These are phyloP conservation scores for Antitrichia curtipendula DNA, from an alignment of 225 moss, liverwort and hornwort species.

Conservation along the genomic window DNA sequence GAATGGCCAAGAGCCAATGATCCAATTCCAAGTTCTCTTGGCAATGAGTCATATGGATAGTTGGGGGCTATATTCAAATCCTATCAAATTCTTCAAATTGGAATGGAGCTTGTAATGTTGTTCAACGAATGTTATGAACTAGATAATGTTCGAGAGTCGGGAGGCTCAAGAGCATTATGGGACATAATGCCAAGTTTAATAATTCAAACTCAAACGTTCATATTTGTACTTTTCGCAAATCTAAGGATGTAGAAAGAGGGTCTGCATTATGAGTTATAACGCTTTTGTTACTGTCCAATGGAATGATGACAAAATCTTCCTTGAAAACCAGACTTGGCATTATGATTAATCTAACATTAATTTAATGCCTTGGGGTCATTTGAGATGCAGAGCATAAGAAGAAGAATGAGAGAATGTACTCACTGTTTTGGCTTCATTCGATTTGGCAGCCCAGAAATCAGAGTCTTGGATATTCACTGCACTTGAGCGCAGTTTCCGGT, in stretches of 20 bases:
- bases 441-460: slow-evolving; percentile 31
- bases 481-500: not conserved
- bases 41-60: not conserved
- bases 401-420: not conserved
- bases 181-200: too few species aligned
- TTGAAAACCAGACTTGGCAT: too few species aligned
- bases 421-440: slow-evolving; percentile 31
- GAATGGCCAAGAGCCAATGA: not conserved
- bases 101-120: too few species aligned
- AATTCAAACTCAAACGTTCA: too few species aligned
- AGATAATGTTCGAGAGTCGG: too few species aligned
- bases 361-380: not conserved
- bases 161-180: too few species aligned
- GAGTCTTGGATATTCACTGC: not conserved
- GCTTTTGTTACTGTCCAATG: too few species aligned
- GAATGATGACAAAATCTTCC: too few species aligned
- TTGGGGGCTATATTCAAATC: not conserved
- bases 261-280: too few species aligned
- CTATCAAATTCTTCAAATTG: not conserved
- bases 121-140: too few species aligned
- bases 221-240: too few species aligned
- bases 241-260: too few species aligned
- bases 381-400: not conserved
- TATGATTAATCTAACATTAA: not conserved
- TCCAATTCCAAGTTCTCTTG: not conserved